Base-by-base conservation (phyloP, 331 rosid species). In the Spiraea crenata region DNA sequence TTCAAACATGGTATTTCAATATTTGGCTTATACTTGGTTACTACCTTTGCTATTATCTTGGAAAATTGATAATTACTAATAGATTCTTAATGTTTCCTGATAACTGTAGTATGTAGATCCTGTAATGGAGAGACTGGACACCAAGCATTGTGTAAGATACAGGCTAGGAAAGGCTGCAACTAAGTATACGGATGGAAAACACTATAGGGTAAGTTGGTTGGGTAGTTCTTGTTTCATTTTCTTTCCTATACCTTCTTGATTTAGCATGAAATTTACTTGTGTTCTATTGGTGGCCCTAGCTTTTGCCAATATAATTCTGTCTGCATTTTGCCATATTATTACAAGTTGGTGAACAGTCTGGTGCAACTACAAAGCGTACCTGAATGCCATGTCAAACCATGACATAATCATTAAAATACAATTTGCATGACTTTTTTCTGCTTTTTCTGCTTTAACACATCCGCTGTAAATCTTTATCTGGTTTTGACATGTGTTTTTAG, bases 141-240 rank as follows among this genome's bases (percentile, higher is more conserved):
- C 91, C 74, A 93, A 93, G 81, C 87, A 89, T 67, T 91, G 95
- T 76, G 86, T 93, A 59, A 82, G 96, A 54, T 85, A 82, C 64
- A 87, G 90, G 89, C 82, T 93, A 56, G 88, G 92, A 46, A 89
- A 87, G 89, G 91, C 92, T 67, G 99, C 99, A 69, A 91, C 97
- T 39, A 91, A 82, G 89, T 93, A 93, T 79, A 90, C 80, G 81
- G 82, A 89, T 74, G 99, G 99, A 77, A 84, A 83, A 81, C 99
- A 91, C 82, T 93, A 80, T 73, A 80, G 97, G 84, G 99, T 93
- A 86, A 50, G 96, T 78, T 46, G 50, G 41, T 66, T 60, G 57
- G 56, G 74, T 7, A 68, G 51, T 67, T 70, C 55, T 15, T 58
- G n/a, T 76, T 72, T 9, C 54, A 64, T 57, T 56, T 3, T 42